Evolutionary conservation across 2,329 filamentous ascomycete species (phyloP).

Genomic region (Onygenales sp.): DNA sequence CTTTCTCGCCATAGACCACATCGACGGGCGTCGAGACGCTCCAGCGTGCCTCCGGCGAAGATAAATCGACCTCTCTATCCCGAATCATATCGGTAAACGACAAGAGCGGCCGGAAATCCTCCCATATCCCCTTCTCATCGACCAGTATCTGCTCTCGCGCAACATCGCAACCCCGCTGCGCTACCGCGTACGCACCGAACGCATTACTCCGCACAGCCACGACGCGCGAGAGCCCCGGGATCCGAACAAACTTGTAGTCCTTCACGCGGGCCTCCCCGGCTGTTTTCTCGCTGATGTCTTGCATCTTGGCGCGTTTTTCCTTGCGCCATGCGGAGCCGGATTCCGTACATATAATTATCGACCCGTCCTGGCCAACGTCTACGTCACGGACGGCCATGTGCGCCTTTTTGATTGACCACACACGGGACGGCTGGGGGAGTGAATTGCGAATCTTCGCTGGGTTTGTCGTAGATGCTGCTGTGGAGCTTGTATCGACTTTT

Average conservation of each 20-base stretch:
- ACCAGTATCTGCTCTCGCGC: slow-evolving; percentile 63
- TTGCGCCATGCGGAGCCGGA: slow-evolving; percentile 91
- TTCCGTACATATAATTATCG: slow-evolving; percentile 85
- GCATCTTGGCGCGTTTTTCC: slow-evolving; percentile 71
- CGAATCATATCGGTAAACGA: slow-evolving; percentile 53
- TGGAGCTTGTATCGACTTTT: slow-evolving; percentile 52
- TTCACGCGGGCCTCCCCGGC: slow-evolving; percentile 56
- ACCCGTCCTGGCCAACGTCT: slow-evolving; percentile 82
- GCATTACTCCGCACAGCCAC: slow-evolving; percentile 76
- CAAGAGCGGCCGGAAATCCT: slow-evolving; percentile 61
- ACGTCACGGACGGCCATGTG: slow-evolving; percentile 78
- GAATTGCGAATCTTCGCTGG: slow-evolving; percentile 81
- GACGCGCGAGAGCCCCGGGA: slow-evolving; percentile 79
- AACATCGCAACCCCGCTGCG: slow-evolving; percentile 75
- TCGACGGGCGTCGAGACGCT: background rate
- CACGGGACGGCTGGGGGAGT: slow-evolving; percentile 64
- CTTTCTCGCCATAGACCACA: background rate
- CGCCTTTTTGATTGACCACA: slow-evolving; percentile 84
- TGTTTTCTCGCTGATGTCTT: slow-evolving; percentile 48
- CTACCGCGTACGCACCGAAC: slow-evolving; percentile 80
- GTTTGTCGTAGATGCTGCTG: slow-evolving; percentile 73
- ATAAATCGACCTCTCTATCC: slow-evolving; percentile 24
- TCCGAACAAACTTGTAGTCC: slow-evolving; percentile 90
- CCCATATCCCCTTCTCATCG: slow-evolving; percentile 59
- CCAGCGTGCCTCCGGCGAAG: slow-evolving; percentile 12